A percentile compares a stretch with the other conserved stretches of the same genome.
Evolutionary conservation across 192 early-diverging fungal species (phyloP).

Genomic region (Thamnidium elegans): DNA sequence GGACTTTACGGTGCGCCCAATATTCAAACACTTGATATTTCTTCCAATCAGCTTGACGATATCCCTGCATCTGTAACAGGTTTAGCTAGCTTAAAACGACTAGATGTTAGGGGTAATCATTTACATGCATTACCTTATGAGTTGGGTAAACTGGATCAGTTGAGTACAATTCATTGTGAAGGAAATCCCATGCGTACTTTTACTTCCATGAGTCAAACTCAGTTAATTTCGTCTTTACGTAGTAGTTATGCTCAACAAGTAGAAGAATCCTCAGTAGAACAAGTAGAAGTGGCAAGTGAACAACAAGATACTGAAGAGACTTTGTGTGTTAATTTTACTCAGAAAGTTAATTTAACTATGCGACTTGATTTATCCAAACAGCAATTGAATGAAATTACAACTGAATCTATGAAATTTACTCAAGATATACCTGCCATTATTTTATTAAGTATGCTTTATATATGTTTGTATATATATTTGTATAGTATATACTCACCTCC

Average conservation of each 20-base stretch:
- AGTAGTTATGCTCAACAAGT: background rate
- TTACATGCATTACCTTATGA: constrained; percentile 41
- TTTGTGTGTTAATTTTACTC: background rate
- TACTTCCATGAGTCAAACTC: constrained; percentile 38
- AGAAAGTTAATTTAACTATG: constrained; percentile 17
- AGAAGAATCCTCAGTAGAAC: background rate
- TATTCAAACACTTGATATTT: constrained; percentile 43
- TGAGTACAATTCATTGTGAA: constrained; percentile 47
- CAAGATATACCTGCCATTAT: background rate
- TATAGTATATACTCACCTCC: too few species aligned
- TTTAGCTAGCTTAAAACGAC: constrained; percentile 36
- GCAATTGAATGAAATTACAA: constrained; percentile 29
- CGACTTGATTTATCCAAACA: constrained; percentile 45
- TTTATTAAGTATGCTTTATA: constrained; percentile 6
- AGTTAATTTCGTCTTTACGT: constrained; percentile 42
- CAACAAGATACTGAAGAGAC: background rate
- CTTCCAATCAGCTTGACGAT: constrained; percentile 39
- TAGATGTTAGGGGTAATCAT: constrained; percentile 51
- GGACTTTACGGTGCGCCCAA: constrained; percentile 29
- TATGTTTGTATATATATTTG: too few species aligned
- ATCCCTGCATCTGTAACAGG: constrained; percentile 41
- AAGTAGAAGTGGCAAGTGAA: background rate
- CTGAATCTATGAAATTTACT: constrained; percentile 25
- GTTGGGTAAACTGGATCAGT: constrained; percentile 41
- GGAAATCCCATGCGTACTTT: constrained; percentile 49